Evolutionary conservation across 805 yeast species (phyloP).

Genomic region (Candida ulmi): DNA sequence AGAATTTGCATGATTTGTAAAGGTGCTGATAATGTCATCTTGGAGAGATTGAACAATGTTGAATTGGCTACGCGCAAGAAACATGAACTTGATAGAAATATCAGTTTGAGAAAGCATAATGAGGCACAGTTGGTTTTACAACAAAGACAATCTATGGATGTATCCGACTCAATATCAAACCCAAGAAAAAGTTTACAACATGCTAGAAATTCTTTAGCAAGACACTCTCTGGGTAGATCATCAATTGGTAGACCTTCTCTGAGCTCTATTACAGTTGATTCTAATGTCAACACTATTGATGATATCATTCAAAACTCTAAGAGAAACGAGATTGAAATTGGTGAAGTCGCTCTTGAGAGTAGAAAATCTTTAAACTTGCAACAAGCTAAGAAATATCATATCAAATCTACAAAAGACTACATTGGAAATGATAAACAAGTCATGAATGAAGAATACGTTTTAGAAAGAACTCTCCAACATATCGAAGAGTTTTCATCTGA

Average conservation of each 20-base stretch:
- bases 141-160: conserved; percentile 44
- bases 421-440: conserved; percentile 53
- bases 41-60: conserved; percentile 61
- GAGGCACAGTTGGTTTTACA: conserved; percentile 76
- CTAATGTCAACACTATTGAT: conserved; percentile 40
- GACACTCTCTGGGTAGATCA: conserved; percentile 17
- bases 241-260: conserved; percentile 19
- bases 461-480: conserved; percentile 84
- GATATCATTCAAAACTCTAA: conserved; percentile 37
- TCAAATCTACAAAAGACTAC: conserved; percentile 23
- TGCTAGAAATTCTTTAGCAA: conserved; percentile 7
- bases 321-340: conserved; percentile 46
- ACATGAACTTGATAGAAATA: conserved; percentile 50
- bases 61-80: conserved; percentile 60
- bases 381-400: conserved; percentile 49
- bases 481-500: conserved; percentile 93
- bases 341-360: conserved; percentile 46
- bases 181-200: conserved; percentile 27
- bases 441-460: conserved; percentile 65
- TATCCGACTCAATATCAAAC: conserved; percentile 16
- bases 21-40: conserved; percentile 91
- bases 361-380: conserved; percentile 54
- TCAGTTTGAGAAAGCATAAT: conserved; percentile 58
- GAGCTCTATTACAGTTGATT: conserved; percentile 17
- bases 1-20: conserved; percentile 77